Conservation (phyloP, 441 rosid species). For the Pelargonium myrrhifolium region DNA sequence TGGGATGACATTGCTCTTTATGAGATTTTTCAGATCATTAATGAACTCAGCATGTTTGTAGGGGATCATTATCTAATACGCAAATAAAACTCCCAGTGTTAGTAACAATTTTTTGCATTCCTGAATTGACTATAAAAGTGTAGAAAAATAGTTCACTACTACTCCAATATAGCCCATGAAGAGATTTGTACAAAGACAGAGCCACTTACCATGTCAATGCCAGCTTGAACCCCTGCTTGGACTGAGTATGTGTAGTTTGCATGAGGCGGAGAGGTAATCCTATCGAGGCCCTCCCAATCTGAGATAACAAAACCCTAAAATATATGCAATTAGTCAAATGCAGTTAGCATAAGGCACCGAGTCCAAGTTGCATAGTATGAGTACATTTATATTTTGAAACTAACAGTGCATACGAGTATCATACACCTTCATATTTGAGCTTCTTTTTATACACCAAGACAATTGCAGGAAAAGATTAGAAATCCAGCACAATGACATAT, state of each 20-base stretch:
- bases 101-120: background rate
- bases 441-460: too few species aligned
- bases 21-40: slow-evolving; percentile 32
- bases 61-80: slow-evolving; percentile 50
- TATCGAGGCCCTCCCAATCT: slow-evolving; percentile 70
- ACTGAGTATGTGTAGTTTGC: slow-evolving; percentile 54
- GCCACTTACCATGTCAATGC: slow-evolving; percentile 58
- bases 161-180: background rate
- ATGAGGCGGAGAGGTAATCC: slow-evolving; percentile 50
- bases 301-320: slow-evolving; percentile 70
- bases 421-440: too few species aligned
- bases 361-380: background rate
- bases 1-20: slow-evolving; percentile 36
- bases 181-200: background rate
- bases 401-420: background rate
- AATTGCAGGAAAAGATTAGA: background rate
- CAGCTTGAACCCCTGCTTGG: slow-evolving; percentile 55
- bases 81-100: background rate
- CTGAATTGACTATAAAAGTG: background rate
- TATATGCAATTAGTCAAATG: slow-evolving; percentile 16
- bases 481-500: background rate
- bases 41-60: slow-evolving; percentile 40
- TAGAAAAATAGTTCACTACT: background rate
- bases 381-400: background rate
- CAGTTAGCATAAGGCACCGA: slow-evolving; percentile 9